phyloP scores from a whole-genome alignment of 1,284 basidiomycete species.

The Sporisorium sorghi region DNA sequence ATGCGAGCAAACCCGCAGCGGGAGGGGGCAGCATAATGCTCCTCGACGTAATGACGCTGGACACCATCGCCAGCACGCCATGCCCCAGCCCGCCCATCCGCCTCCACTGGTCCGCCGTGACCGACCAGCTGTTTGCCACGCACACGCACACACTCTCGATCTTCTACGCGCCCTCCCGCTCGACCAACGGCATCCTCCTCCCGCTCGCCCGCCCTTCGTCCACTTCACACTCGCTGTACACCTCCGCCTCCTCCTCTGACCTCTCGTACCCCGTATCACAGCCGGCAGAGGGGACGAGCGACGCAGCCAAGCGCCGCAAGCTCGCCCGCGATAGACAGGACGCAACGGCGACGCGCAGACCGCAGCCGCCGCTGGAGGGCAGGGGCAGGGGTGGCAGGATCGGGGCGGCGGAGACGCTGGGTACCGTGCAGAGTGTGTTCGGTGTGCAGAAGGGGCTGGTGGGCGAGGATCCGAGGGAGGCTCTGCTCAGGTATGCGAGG shows the following conservation, averaged over 20 bases:
- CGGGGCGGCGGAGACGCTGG: slow-evolving; percentile 92
- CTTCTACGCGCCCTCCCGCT: slow-evolving; percentile 87
- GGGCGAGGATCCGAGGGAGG: slow-evolving; percentile 84
- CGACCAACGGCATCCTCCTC: slow-evolving; percentile 90
- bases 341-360: slow-evolving; percentile 73
- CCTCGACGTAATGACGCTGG: slow-evolving; percentile 29
- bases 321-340: slow-evolving; percentile 88
- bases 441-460: slow-evolving; percentile 29
- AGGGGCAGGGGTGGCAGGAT: slow-evolving; percentile 92
- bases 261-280: slow-evolving; percentile 18
- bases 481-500: slow-evolving; percentile 90
- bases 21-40: slow-evolving; percentile 39
- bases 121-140: slow-evolving; percentile 64
- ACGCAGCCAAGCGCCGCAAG: slow-evolving; percentile 78
- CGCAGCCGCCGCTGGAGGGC: slow-evolving; percentile 81
- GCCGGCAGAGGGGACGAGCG: slow-evolving; percentile 68
- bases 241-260: neutral
- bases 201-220: slow-evolving; percentile 73
- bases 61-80: slow-evolving; percentile 8
- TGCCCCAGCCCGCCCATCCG: slow-evolving; percentile 24
- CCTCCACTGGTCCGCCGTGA: slow-evolving; percentile 44
- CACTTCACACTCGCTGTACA: slow-evolving; percentile 19
- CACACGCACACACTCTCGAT: slow-evolving; percentile 79
- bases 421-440: slow-evolving; percentile 91
- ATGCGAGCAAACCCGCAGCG: neutral